Percentiles rank a stretch among this genome's conserved stretches.
phyloP scores from a whole-genome alignment of 768 basidiomycete species.

The Suillus subluteus region DNA sequence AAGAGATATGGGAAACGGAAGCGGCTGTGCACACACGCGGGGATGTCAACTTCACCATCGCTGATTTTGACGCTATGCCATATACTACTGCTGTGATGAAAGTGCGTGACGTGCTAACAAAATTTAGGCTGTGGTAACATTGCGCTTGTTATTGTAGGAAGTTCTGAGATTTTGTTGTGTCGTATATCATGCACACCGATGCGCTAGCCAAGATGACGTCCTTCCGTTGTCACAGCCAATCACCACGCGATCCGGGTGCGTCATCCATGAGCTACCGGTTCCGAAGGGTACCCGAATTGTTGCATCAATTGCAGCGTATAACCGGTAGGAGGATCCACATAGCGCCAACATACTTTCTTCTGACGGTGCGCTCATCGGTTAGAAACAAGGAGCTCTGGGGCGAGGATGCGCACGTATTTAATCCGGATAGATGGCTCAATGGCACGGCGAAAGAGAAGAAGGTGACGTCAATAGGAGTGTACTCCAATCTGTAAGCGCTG shows the following conservation, averaged over 20 bases:
- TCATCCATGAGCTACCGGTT: slow-evolving; percentile 47
- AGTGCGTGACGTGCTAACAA: slow-evolving; percentile 28
- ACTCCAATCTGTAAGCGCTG: slow-evolving; percentile 31
- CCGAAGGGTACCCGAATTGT: slow-evolving; percentile 55
- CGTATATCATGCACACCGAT: slow-evolving; percentile 53
- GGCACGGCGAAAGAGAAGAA: slow-evolving; percentile 22
- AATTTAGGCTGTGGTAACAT: neutral
- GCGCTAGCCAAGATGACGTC: slow-evolving; percentile 54
- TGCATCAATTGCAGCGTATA: slow-evolving; percentile 56
- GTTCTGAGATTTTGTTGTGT: slow-evolving; percentile 52
- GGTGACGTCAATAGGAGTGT: slow-evolving; percentile 27
- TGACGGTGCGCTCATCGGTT: neutral
- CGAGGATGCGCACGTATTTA: slow-evolving; percentile 34
- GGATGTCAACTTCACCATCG: slow-evolving; percentile 40
- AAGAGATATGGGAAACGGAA: slow-evolving; percentile 46
- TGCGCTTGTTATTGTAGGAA: slow-evolving; percentile 37
- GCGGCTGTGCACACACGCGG: slow-evolving; percentile 38
- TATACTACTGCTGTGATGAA: slow-evolving; percentile 51
- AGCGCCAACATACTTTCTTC: neutral
- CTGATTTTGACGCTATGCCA: slow-evolving; percentile 54
- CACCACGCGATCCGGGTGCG: slow-evolving; percentile 46
- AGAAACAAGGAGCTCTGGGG: slow-evolving; percentile 36
- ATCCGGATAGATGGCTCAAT: slow-evolving; percentile 32
- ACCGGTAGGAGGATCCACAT: slow-evolving; percentile 41
- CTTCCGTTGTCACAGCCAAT: slow-evolving; percentile 63